These are phyloP conservation scores for Aspergillus piperis DNA, from an alignment of 2,329 filamentous ascomycete species.

Conservation along the genomic window DNA sequence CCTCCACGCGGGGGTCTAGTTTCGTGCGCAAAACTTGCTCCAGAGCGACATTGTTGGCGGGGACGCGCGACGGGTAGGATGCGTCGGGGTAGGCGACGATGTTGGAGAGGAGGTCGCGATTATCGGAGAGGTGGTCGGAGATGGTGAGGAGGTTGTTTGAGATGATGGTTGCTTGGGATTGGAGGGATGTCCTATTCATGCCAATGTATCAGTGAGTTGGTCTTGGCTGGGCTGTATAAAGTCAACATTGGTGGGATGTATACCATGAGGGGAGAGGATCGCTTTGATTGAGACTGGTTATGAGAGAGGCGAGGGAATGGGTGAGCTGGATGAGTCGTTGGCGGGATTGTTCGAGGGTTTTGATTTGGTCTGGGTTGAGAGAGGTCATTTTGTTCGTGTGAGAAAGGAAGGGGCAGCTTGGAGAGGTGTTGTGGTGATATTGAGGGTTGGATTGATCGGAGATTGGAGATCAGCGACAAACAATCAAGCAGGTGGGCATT, in stretches of 20 bases:
- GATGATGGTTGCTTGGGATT: conserved; percentile 71
- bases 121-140: conserved; percentile 64
- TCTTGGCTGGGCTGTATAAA: neutral
- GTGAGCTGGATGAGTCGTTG: conserved; percentile 68
- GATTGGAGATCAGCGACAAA: neutral
- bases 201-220: neutral
- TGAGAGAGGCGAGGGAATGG: conserved; percentile 66
- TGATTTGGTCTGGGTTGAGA: conserved; percentile 49
- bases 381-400: conserved; percentile 36
- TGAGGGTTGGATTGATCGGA: neutral
- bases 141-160: conserved; percentile 69
- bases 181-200: conserved; percentile 63
- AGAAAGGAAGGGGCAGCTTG: neutral
- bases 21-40: conserved; percentile 78
- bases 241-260: conserved; percentile 19
- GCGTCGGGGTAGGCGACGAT: conserved; percentile 75
- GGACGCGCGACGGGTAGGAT: conserved; percentile 69
- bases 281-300: conserved; percentile 60
- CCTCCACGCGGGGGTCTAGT: conserved; percentile 74
- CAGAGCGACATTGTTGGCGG: conserved; percentile 64
- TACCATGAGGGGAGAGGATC: conserved; percentile 70
- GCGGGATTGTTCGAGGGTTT: conserved; percentile 70
- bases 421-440: neutral
- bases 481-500: neutral
- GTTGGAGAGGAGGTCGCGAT: conserved; percentile 67